Percentiles rank a stretch among this genome's conserved stretches.
Conservation (phyloP, 1,284 basidiomycete species). For the Puccinia novopanici region DNA sequence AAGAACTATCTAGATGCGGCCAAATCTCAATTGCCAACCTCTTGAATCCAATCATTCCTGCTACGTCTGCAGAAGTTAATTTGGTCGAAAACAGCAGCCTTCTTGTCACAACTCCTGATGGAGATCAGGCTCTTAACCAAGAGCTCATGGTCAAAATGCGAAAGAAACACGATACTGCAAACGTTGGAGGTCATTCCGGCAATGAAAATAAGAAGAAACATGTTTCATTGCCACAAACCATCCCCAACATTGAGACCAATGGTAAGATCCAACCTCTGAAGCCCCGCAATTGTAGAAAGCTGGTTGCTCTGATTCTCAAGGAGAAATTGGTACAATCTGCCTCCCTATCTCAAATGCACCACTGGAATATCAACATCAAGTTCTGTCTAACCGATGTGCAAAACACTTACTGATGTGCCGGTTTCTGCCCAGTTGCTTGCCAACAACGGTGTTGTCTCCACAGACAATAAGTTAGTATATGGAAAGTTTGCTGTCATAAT, state of each 20-base stretch:
- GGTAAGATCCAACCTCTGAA: neutral
- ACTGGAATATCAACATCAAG: neutral
- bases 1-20: neutral
- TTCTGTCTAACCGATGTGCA: neutral
- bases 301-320: conserved; percentile 6
- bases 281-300: neutral
- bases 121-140: neutral
- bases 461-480: no score
- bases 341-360: neutral
- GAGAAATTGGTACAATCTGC: neutral
- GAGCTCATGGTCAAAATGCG: neutral
- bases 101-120: neutral
- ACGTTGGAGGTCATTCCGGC: neutral
- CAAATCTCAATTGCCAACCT: neutral
- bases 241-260: neutral
- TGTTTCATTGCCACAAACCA: no score
- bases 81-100: neutral
- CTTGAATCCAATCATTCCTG: neutral
- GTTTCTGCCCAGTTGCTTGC: neutral
- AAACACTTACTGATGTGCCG: neutral
- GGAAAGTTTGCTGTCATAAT: no score
- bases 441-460: neutral
- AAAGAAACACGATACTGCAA: neutral
- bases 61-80: no score
- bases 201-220: conserved; percentile 7